Conservation (phyloP, 2,329 filamentous ascomycete species). For the Acephala macrosclerotiorum region DNA sequence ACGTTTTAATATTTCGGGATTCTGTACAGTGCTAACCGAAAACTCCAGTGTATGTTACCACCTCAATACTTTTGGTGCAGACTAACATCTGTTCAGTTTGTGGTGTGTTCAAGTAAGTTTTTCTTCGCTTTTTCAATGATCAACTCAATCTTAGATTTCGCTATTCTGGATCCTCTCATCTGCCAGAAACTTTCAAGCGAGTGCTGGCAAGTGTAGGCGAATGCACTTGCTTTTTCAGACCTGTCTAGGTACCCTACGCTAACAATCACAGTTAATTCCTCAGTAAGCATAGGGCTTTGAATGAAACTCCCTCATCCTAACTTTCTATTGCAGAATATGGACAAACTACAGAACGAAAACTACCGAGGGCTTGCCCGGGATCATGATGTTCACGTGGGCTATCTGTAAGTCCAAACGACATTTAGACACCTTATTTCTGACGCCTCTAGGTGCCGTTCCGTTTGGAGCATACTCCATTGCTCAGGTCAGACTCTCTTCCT, state of each 20-base stretch:
- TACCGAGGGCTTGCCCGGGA: slow-evolving; percentile 13
- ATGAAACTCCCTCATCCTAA: not conserved
- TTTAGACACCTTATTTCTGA: not conserved
- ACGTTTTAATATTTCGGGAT: not conserved
- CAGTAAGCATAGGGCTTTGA: slow-evolving; percentile 6
- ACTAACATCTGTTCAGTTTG: slow-evolving; percentile 6
- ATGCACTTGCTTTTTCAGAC: not conserved
- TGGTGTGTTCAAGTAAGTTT: slow-evolving; percentile 20
- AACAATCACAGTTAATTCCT: slow-evolving; percentile 13
- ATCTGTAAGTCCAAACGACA: slow-evolving; percentile 4
- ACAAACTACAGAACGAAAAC: slow-evolving; percentile 19
- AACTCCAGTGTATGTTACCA: not conserved
- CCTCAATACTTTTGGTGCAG: not conserved
- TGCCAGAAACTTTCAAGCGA: not conserved
- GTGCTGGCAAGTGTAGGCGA: not conserved
- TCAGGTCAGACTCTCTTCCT: slow-evolving; percentile 2
- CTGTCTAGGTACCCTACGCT: not conserved
- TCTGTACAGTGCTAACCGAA: not conserved
- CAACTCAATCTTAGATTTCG: not conserved
- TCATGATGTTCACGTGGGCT: slow-evolving; percentile 20
- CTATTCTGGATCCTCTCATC: not conserved
- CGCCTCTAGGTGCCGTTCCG: slow-evolving; percentile 12
- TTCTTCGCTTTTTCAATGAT: not conserved
- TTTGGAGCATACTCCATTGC: slow-evolving; percentile 19
- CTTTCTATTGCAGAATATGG: slow-evolving; percentile 15